phyloP scores from a whole-genome alignment of 2,329 filamentous ascomycete species.

The Sclerotinia spermophila region DNA sequence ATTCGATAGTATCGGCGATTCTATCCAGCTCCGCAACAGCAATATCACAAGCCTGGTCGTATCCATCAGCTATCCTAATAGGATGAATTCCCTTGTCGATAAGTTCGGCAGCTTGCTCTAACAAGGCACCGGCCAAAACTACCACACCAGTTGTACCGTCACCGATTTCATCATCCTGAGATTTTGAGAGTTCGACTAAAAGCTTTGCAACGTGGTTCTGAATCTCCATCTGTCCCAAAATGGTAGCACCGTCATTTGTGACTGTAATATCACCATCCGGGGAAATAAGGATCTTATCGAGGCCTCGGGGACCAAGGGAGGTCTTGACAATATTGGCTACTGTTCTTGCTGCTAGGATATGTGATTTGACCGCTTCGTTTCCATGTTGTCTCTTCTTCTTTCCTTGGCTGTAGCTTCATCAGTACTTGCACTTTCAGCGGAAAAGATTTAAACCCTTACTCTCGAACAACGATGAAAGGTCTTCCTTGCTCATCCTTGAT shows the following conservation, averaged over 20 bases:
- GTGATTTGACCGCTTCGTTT: constrained; percentile 95
- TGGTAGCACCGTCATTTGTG: constrained; percentile 97
- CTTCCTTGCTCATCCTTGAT: constrained; percentile 97
- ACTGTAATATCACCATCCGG: constrained; percentile 98
- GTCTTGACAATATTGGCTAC: constrained; percentile 97
- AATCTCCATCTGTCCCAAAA: constrained; percentile 97
- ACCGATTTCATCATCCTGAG: constrained; percentile 97
- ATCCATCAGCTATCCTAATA: constrained; percentile 96
- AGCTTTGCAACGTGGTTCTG: constrained; percentile 98
- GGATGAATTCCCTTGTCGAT: constrained; percentile 99
- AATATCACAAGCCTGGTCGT: constrained; percentile 96
- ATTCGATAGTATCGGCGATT: constrained; percentile 88
- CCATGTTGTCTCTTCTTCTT: constrained; percentile 97
- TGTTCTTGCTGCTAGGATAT: constrained; percentile 94
- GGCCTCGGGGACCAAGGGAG: constrained; percentile 87
- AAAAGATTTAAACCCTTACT: constrained; percentile 58
- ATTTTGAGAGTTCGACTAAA: constrained; percentile 94
- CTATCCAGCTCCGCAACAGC: constrained; percentile 87
- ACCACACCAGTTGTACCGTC: constrained; percentile 98
- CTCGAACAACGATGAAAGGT: constrained; percentile 96
- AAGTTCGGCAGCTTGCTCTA: constrained; percentile 94
- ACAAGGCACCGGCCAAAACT: constrained; percentile 85
- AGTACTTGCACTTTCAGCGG: constrained; percentile 24
- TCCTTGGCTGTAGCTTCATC: constrained; percentile 65
- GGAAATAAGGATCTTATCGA: constrained; percentile 99